Evolutionary conservation across 2,329 filamentous ascomycete species (phyloP), one percentile per base, ranked within the genome.

Genomic region (Colletotrichum tanaceti): DNA sequence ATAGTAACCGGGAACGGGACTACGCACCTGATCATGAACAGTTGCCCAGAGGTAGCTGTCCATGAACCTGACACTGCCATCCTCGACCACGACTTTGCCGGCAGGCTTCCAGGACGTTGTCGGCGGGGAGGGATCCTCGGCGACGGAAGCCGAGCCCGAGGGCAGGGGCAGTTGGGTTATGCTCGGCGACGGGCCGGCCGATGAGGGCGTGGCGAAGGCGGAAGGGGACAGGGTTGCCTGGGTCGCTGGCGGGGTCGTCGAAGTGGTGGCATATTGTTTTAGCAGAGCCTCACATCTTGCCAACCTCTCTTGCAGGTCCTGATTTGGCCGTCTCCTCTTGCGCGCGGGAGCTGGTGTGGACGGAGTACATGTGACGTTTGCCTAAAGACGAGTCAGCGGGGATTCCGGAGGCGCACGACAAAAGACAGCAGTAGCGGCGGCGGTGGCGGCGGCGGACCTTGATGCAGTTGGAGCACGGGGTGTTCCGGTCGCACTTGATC

Each of bases 401-500:
- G 4, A 16, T 39, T 55, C 11, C 22, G n/a, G 4, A 53, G 44
- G 14, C 14, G 22, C n/a, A 52, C 24, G 65, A 24, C 22, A 41
- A 43, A 32, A 32, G n/a, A n/a, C n/a, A n/a, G 53, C 28, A 28
- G 28, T 6, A 28, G 28, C 28, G 9, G 28, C 28, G 9, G 28
- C 28, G 28, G 28, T 7, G 7, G 28, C 10, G 35, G 14, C 57
- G 58, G 75, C 78, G 70, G 72, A 89, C 87, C 83, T 89, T 89
- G 74, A 85, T 77, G 72, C 87, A 89, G 72, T 89, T 89, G 66
- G 86, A 84, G 73, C 87, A 89, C 4, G 87, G 87, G 47, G 84
- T 87, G 49, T 83, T 84, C 69, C 87, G 83, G 73, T 89, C 86
- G 77, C 87, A 89, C 75, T 87, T 88, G 77, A 89, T 89, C 78